A percentile compares a stretch with the other conserved stretches of the same genome.
phyloP scores from a whole-genome alignment of 2,329 filamentous ascomycete genomes.

The Paramyrothecium sp. region DNA sequence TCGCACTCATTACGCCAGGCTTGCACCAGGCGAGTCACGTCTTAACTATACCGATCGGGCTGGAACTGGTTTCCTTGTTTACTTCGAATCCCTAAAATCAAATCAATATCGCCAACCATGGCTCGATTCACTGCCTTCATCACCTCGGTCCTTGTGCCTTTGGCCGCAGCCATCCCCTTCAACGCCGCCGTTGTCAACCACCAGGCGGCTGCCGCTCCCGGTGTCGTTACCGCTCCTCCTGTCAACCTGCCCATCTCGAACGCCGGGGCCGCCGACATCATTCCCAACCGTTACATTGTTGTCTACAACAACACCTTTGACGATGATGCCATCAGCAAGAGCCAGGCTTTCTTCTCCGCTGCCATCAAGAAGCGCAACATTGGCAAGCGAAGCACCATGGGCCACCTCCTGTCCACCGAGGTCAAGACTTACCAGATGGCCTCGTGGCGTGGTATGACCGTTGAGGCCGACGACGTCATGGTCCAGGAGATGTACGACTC shows the following conservation, averaged over 20 bases:
- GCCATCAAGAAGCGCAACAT: slow-evolving; percentile 57
- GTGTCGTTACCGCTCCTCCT: slow-evolving; percentile 12
- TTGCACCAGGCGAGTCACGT: neutral
- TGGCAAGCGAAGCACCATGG: slow-evolving; percentile 46
- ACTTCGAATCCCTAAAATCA: neutral
- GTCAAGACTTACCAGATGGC: slow-evolving; percentile 46
- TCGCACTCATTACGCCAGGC: neutral
- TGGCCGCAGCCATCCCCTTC: slow-evolving; percentile 23
- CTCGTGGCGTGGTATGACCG: slow-evolving; percentile 51
- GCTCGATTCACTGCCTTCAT: slow-evolving; percentile 21
- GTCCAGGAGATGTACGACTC: slow-evolving; percentile 47
- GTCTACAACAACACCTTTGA: slow-evolving; percentile 58
- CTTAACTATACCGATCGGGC: neutral
- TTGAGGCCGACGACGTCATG: slow-evolving; percentile 51
- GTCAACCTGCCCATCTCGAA: slow-evolving; percentile 45
- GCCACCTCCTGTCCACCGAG: slow-evolving; percentile 45
- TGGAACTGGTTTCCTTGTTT: slow-evolving; percentile 1
- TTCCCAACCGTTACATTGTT: slow-evolving; percentile 61
- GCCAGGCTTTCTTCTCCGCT: slow-evolving; percentile 46
- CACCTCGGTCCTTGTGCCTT: slow-evolving; percentile 20
- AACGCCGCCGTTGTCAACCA: slow-evolving; percentile 11
- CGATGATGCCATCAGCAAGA: slow-evolving; percentile 45
- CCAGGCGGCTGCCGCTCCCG: neutral
- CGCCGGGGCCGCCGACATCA: slow-evolving; percentile 42
- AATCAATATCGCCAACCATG: slow-evolving; percentile 15